Conservation (phyloP, 345 rosid species). For the Dipteronia sinensis region DNA sequence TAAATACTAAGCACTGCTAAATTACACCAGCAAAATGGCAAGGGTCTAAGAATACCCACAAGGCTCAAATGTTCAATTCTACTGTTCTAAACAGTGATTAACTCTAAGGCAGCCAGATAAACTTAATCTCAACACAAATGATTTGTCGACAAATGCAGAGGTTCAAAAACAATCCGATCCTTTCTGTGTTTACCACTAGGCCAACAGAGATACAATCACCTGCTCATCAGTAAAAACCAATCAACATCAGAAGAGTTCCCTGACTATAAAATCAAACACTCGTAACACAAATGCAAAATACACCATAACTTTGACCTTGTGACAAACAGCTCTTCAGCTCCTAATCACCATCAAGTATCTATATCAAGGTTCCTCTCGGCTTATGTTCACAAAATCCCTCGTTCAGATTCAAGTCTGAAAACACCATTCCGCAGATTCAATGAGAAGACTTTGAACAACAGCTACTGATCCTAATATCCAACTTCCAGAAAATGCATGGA, state of each 20-base stretch:
- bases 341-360: slow-evolving; percentile 29
- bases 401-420: slow-evolving; percentile 23
- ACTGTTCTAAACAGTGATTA: slow-evolving; percentile 20
- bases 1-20: neutral
- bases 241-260: slow-evolving; percentile 26
- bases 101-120: slow-evolving; percentile 19
- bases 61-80: slow-evolving; percentile 15
- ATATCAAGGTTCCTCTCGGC: slow-evolving; percentile 1
- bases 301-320: slow-evolving; percentile 13
- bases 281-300: slow-evolving; percentile 23
- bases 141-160: slow-evolving; percentile 24
- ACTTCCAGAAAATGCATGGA: slow-evolving; percentile 3
- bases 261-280: slow-evolving; percentile 22
- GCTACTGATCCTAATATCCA: slow-evolving; percentile 30
- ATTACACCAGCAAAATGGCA: neutral
- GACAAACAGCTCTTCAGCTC: slow-evolving; percentile 15
- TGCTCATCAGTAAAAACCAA: slow-evolving; percentile 33
- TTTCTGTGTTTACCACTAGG: neutral
- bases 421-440: slow-evolving; percentile 31
- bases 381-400: neutral
- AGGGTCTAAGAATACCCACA: slow-evolving; percentile 1
- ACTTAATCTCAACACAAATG: slow-evolving; percentile 16
- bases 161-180: slow-evolving; percentile 10
- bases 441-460: slow-evolving; percentile 19
- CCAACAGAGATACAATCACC: slow-evolving; percentile 23